Percentiles rank a stretch among this genome's conserved stretches.
Evolutionary conservation across 2,329 filamentous ascomycete genomes (phyloP).

Genomic region (Elsinoe australis): DNA sequence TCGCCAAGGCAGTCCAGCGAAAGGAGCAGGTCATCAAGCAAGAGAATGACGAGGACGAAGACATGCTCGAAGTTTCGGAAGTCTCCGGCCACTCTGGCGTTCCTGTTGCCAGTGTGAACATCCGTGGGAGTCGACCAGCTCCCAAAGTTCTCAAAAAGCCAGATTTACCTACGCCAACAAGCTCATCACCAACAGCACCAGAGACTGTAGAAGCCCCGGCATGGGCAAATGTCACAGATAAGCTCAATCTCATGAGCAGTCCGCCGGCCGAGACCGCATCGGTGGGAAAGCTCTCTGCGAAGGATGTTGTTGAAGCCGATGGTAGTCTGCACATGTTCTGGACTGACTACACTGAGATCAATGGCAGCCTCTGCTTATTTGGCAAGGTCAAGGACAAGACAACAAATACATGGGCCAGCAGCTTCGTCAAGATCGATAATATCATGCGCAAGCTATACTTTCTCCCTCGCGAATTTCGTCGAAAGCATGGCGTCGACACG

Average conservation of each 20-base stretch:
- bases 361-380: slow-evolving; percentile 85
- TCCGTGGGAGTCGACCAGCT: slow-evolving; percentile 68
- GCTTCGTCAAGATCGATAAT: slow-evolving; percentile 93
- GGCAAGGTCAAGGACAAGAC: slow-evolving; percentile 92
- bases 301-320: slow-evolving; percentile 86
- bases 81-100: slow-evolving; percentile 57
- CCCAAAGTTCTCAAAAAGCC: slow-evolving; percentile 64
- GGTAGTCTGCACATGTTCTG: slow-evolving; percentile 92
- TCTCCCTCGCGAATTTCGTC: slow-evolving; percentile 63
- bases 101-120: slow-evolving; percentile 67
- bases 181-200: slow-evolving; percentile 63
- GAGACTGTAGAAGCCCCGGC: slow-evolving; percentile 64
- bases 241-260: slow-evolving; percentile 75
- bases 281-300: slow-evolving; percentile 73
- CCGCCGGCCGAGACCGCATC: slow-evolving; percentile 58
- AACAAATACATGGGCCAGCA: slow-evolving; percentile 71
- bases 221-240: slow-evolving; percentile 82
- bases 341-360: slow-evolving; percentile 91
- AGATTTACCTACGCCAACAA: slow-evolving; percentile 61
- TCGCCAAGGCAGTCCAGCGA: slow-evolving; percentile 33
- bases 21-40: slow-evolving; percentile 52
- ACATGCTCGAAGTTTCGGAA: slow-evolving; percentile 80
- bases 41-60: slow-evolving; percentile 66
- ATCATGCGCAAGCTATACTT: slow-evolving; percentile 90
- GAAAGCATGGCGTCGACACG: slow-evolving; percentile 57